Base-by-base conservation (phyloP, 2,329 filamentous ascomycete species). In the Coleophoma crateriformis region DNA sequence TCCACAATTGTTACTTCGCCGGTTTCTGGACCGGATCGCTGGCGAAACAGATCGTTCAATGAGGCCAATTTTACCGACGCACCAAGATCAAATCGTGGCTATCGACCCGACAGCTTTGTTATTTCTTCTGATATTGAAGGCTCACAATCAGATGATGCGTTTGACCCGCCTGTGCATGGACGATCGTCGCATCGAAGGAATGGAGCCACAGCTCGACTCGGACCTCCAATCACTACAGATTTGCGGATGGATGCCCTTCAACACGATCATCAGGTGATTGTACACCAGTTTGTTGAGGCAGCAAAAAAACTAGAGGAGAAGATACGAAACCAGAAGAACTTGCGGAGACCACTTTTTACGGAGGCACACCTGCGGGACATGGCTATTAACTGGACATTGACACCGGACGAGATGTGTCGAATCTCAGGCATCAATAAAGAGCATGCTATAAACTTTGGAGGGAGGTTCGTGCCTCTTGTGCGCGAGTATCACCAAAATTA, bases 1-100 rank as follows among this genome's bases (percentile, higher is more conserved):
- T 87, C 84, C 1, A 87, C 85, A 1, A 82, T 85, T 55, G 73
- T 88, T 3, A 85, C 84, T 1, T 86, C 84, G 15, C 84, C 84
- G 3, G 60, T 82, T 11, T 75, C 78, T 57, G 67, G 71, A 46
- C 68, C 71, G 22, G 62, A 69, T 7, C 68, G 69, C 35, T 59
- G 61, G 19, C 43, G 39, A 67, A 68, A 62, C n/a, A 68, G 65
- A 37, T 42, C 56, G 59, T 64, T 54, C 57, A 58, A 73, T 7
- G 64, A 66, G 19, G 65, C 59, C 43, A 64, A 67, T 13, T 27
- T 27, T 7, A 10, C 6, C 27, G 64, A 66, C 7, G 59, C 63
- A 32, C 50, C 54, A n/a, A 40, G 33, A 34, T 13, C 45, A 20
- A 38, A 37, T 33, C 19, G 42, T 46, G 47, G 43, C 32, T 44